Evolutionary conservation across 2,329 filamentous ascomycete genomes (phyloP), one percentile per base, ranked within the genome.

Genomic region (Eurotiales sp.): DNA sequence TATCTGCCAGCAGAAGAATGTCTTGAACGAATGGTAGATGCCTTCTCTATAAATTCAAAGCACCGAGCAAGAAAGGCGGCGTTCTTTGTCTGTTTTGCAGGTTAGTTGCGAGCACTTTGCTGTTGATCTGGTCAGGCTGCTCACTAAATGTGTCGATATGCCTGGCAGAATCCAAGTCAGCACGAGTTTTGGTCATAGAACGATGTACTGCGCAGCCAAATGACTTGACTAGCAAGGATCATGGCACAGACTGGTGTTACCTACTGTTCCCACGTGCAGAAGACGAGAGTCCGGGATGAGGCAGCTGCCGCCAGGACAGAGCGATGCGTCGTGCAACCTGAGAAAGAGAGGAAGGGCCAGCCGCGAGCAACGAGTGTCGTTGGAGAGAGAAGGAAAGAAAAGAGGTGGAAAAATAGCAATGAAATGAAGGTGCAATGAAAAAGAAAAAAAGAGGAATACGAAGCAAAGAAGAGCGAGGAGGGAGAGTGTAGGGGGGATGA

Each of bases 301-400:
- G n/a, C 36, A 47, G 25, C 45, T 49, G 45, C 45, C 51, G 17
- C 51, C 51, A 34, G 45, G 45, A 52, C 51, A 52, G 51, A 29
- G 3, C n/a, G 19, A 42, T 43, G 30, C 14, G 37, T 30, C 15
- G 43, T 32, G 25, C 21, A 29, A 29, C 11, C 19, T 12, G 22
- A 21, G 17, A 47, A 52, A 29, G 44, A 52, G 30, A 44, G 51
- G 27, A 52, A 27, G 51, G 32, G 34, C 46, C 44, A 52, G 51
- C 51, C 51, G 44, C 36, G 45, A 32, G 42, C 48, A 52, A 46
- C 27, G 37, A 52, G 39, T 21, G 42, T 21, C 15, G 37, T 29
- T 34, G 36, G 36, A 19, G 25, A 27, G 19, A 23, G 10, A 21
- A 41, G 7, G 17, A 36, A 30, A 29, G 14, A 34, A 41, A 19